Conservation (phyloP, 345 rosid genomes). For the Sisymbrium altissimum region DNA sequence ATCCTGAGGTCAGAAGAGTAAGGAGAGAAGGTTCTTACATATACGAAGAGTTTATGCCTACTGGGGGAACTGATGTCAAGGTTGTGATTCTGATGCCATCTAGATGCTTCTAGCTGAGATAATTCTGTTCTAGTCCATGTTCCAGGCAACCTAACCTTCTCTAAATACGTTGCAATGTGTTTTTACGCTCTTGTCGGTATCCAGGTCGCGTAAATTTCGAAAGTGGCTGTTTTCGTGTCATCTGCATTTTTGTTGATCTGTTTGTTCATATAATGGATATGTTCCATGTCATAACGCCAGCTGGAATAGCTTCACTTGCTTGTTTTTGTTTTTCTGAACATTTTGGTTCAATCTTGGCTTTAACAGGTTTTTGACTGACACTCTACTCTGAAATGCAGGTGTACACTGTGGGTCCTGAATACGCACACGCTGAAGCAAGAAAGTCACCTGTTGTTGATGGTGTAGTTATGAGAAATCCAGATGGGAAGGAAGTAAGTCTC, state of each 20-base stretch:
- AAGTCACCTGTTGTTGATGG: slow-evolving; percentile 99
- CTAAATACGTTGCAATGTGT: not conserved
- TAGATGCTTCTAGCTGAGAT: not conserved
- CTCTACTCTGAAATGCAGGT: slow-evolving; percentile 52
- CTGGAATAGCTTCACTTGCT: not conserved
- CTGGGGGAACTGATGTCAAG: slow-evolving; percentile 99
- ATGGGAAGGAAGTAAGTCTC: slow-evolving; percentile 91
- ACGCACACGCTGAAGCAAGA: slow-evolving; percentile 99
- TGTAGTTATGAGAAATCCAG: slow-evolving; percentile 96
- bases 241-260: not conserved
- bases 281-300: not conserved
- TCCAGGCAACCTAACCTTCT: not conserved
- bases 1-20: slow-evolving; percentile 97
- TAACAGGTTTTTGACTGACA: slow-evolving; percentile 16
- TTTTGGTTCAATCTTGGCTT: slow-evolving; percentile 13
- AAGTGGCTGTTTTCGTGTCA: not conserved
- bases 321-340: not conserved
- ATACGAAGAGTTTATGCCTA: slow-evolving; percentile 99
- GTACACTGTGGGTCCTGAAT: slow-evolving; percentile 97
- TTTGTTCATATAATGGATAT: not conserved
- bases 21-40: slow-evolving; percentile 98
- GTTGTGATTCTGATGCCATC: slow-evolving; percentile 33
- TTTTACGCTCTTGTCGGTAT: not conserved
- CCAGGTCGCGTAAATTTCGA: not conserved
- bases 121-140: not conserved